Base-by-base conservation (phyloP, 768 basidiomycete species). In the Steccherinum ochraceum region DNA sequence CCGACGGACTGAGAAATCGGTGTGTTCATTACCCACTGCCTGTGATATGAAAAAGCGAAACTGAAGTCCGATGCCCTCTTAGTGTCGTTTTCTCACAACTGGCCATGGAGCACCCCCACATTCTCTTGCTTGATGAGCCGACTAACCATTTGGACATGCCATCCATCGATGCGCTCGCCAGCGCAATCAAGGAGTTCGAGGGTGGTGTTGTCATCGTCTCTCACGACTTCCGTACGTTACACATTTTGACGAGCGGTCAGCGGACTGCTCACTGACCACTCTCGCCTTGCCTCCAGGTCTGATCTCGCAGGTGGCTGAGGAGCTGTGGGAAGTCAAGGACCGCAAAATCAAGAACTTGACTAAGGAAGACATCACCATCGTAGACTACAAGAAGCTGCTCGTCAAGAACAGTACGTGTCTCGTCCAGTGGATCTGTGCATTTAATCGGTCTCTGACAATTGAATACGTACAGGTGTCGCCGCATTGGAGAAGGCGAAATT, bases 141-240 rank as follows among this genome's bases (percentile, higher is more conserved):
- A 97, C 93, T 39, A 97, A 96, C 67, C 93, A 97, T 69, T 80
- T 96, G 78, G 93, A 96, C 67, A 95, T 96, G 95, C 86, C 81
- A 57, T 94, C 92, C 24, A 99, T 99, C 67, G 95, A 98, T 65
- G 95, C 96, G 1, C 81, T 99, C 45, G 96, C 96, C 5, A 68
- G 69, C 21, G 95, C 96, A 46, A 98, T 99, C 77, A 96, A 95
- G 69, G 90, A 89, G 64, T 99, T 91, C 67, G 87, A 90, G 63
- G 96, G 96, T 53, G 95, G 96, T 61, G 96, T 99, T 39, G 96
- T 98, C 59, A 98, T 99, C 66, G 96, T 99, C 56, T 97, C 94
- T 45, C 96, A 98, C 75, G 95, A 99, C 71, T 99, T 99, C 88
- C 89, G 95, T 90, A 60, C 58, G 86, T 80, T 21, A 50, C 13